phyloP scores from a whole-genome alignment of 495 filamentous ascomycete species.

The Beverwykella pulmonaria region DNA sequence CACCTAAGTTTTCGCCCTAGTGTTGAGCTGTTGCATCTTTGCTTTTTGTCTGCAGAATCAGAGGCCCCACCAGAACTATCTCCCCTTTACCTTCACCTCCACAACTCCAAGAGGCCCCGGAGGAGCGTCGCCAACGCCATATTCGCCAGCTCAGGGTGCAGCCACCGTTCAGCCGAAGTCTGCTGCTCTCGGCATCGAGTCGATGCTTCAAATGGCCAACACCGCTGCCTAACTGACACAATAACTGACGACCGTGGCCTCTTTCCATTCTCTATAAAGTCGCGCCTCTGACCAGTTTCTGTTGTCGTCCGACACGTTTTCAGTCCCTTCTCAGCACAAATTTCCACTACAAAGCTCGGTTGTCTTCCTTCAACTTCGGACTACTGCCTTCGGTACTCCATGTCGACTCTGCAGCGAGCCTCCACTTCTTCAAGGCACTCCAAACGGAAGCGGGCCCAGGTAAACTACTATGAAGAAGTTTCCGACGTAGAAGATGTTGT shows the following conservation, averaged over 20 bases:
- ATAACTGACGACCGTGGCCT: neutral
- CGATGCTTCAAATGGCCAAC: constrained; percentile 17
- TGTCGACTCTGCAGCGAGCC: neutral
- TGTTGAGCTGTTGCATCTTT: too few species aligned
- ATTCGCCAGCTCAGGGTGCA: neutral
- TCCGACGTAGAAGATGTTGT: constrained; percentile 7
- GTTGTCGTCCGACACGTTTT: neutral
- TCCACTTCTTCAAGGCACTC: constrained; percentile 3
- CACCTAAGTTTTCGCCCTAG: too few species aligned
- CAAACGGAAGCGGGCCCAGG: constrained; percentile 41
- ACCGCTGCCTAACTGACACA: constrained; percentile 21
- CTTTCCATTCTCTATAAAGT: constrained; percentile 15
- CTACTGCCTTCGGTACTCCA: neutral
- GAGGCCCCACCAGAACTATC: too few species aligned
- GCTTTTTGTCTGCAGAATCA: too few species aligned
- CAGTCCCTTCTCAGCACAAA: neutral
- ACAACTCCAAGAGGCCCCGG: neutral
- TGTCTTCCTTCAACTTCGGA: constrained; percentile 1
- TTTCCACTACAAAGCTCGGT: neutral
- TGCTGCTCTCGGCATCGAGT: neutral
- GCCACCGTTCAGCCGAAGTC: neutral
- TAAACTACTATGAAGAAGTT: constrained; percentile 35
- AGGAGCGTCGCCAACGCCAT: neutral
- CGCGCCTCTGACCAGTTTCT: constrained; percentile 32
- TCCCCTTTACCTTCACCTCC: too few species aligned